phyloP scores from a whole-genome alignment of 257 asterid genomes.

The Henckelia pumila region DNA sequence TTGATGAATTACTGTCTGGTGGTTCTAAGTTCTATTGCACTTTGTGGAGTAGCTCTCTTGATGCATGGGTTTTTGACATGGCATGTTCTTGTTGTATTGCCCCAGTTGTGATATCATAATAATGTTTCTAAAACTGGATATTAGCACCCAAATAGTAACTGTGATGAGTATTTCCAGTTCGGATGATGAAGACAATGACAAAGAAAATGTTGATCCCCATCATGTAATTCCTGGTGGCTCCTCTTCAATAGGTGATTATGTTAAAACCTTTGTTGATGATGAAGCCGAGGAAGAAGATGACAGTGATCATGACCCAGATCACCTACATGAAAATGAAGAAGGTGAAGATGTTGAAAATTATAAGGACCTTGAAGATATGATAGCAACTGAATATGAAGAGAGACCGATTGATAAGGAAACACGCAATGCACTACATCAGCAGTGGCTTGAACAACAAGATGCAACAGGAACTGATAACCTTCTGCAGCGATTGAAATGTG shows the following conservation, averaged over 20 bases:
- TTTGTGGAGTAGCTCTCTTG: too few species aligned
- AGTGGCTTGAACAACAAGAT: slow-evolving; percentile 99
- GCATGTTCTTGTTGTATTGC: slow-evolving; percentile 1
- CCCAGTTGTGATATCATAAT: slow-evolving; percentile 5
- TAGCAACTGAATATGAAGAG: slow-evolving; percentile 70
- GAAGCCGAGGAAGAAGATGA: slow-evolving; percentile 98
- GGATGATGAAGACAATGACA: slow-evolving; percentile 71
- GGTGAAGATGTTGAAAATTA: slow-evolving; percentile 66
- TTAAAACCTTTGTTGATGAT: slow-evolving; percentile 74
- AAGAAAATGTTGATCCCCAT: slow-evolving; percentile 59
- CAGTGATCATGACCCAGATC: slow-evolving; percentile 60
- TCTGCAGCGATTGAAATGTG: slow-evolving; percentile 65
- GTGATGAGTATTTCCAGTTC: slow-evolving; percentile 49
- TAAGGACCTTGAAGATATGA: slow-evolving; percentile 78
- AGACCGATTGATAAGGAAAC: slow-evolving; percentile 53
- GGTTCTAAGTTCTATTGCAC: too few species aligned
- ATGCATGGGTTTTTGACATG: too few species aligned
- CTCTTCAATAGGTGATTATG: slow-evolving; percentile 61
- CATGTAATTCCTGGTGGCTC: slow-evolving; percentile 25
- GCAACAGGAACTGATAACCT: slow-evolving; percentile 90
- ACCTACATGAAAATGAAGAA: slow-evolving; percentile 56
- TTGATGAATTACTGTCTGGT: slow-evolving; percentile 13
- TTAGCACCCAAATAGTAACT: slow-evolving; percentile 3
- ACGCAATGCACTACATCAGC: slow-evolving; percentile 87
- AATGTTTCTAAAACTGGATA: slow-evolving; percentile 2